Percentiles rank a stretch among this genome's conserved stretches.
Conservation (phyloP, 805 yeast species). For the Suhomyces prunicola region DNA sequence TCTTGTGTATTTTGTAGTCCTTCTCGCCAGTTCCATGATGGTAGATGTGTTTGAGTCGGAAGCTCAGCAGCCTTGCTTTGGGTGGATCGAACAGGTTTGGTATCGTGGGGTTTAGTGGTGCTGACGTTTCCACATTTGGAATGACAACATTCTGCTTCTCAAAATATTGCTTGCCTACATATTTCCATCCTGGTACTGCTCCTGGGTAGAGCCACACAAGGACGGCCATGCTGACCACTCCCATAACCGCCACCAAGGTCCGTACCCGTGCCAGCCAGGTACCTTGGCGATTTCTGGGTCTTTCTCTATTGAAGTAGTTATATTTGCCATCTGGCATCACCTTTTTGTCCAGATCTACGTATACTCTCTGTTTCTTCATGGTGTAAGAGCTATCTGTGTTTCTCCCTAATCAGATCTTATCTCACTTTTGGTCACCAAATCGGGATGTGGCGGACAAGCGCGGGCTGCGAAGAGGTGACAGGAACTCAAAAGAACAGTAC, state of each 20-base stretch:
- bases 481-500: neutral
- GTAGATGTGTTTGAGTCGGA: constrained; percentile 52
- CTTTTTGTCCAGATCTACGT: neutral
- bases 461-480: neutral
- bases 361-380: neutral
- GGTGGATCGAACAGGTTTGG: neutral
- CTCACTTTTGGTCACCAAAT: neutral
- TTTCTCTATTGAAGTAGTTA: neutral
- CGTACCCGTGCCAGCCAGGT: neutral
- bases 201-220: neutral
- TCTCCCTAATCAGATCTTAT: neutral
- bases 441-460: neutral
- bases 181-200: neutral
- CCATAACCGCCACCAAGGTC: neutral
- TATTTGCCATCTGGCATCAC: neutral
- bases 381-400: neutral
- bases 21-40: constrained; percentile 54
- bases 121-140: neutral
- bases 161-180: neutral
- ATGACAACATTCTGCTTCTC: neutral
- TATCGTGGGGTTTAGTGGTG: neutral
- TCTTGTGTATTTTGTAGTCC: constrained; percentile 40
- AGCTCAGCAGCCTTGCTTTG: constrained; percentile 2
- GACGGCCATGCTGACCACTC: neutral
- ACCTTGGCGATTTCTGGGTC: neutral